Base-by-base conservation (phyloP, 2,329 filamentous ascomycete species). In the Apiospora kogelbergensis region DNA sequence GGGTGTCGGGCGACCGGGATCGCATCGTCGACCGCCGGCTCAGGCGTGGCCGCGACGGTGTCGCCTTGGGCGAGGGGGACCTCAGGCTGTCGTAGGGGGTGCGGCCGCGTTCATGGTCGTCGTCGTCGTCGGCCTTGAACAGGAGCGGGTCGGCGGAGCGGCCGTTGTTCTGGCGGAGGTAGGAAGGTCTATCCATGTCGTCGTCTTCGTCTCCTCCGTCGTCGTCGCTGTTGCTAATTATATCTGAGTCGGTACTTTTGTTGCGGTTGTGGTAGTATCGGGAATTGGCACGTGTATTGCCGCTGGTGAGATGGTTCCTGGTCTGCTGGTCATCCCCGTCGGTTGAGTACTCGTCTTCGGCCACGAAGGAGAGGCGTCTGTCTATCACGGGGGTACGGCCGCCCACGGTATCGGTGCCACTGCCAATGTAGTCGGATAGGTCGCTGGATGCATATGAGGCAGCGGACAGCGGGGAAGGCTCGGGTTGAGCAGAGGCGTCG, bases 1-100 rank as follows among this genome's bases (percentile, higher is more conserved):
- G 84, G 1, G 85, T 83, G 70, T 89, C 87, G n/a, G 93, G 93
- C 77, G 92, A 95, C 74, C 89, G 86, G 77, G 93, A 94, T 76
- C 92, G 90, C 81, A 97, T 90, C 15, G 91, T 91, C 53, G 90
- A 91, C 68, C 88, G 84, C 68, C 89, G 85, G 57, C 84, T 82
- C 71, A 87, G 81, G 30, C 76, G 73, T 20, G 83, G 80, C 63
- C 79, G 76, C 45, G 82, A 73, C 74, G 78, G 69, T 74, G 76
- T 72, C 20, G 71, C 71, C 40, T 72, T 71, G 48, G 73, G 74
- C 45, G 75, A 75, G 64, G 78, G 75, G 57, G 74, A 68, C 48
- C 72, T 69, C 68, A 77, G 71, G 67, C 76, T 68, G 67, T 68
- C 72, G 67, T 73, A 74, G 60, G 75, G 74, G 64, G 74, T 63